Evolutionary conservation across 352 stramenopile species (phyloP), one percentile per base, ranked within the genome.

Genomic region (Phytophthora constricta): DNA sequence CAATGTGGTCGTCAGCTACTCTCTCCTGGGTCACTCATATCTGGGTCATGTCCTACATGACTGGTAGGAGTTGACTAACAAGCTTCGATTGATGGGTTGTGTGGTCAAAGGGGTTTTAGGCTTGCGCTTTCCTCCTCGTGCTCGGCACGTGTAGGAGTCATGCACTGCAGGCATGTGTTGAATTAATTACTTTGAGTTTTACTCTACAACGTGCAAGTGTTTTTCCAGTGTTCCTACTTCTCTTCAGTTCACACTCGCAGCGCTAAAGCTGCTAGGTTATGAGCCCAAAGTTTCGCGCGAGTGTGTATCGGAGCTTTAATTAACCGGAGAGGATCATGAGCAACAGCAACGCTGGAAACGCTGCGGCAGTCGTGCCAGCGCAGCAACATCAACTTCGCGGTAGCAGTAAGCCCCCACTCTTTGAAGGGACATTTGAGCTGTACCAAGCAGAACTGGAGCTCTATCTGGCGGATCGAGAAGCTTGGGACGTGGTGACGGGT

Each of bases 401-500:
- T 13, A 58, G 34, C n/a, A 27, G 9, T 5, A 52, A 65, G 25
- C 1, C 33, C 14, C 34, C 34, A n/a, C n/a, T 39, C 13, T 52
- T 65, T 23, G 22, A 51, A 34, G 46, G 47, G 11, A 47, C 37
- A n/a, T 65, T 58, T 33, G 57, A 52, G 47, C 19, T 65, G 19
- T 65, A 64, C 34, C 47, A 26, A 31, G 23, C 13, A 16, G 57
- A 65, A 13, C 19, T 65, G 31, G 20, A 65, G 5, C 47, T 58
- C 4, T 65, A 58, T 22, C 33, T 64, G 23, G 46, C 39, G 10
- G 46, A 56, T 4, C 19, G 57, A 22, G 20, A 65, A n/a, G 25
- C 46, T 2, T 58, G 57, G 56, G 34, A 23, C 2, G 16, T 58
- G 7, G 23, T 64, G 10, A 27, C 47, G 9, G 28, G 27, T 0